These are phyloP conservation scores for Eleusine coracana DNA, from an alignment of 176 grass and related monocot genomes.

Conservation along the genomic window DNA sequence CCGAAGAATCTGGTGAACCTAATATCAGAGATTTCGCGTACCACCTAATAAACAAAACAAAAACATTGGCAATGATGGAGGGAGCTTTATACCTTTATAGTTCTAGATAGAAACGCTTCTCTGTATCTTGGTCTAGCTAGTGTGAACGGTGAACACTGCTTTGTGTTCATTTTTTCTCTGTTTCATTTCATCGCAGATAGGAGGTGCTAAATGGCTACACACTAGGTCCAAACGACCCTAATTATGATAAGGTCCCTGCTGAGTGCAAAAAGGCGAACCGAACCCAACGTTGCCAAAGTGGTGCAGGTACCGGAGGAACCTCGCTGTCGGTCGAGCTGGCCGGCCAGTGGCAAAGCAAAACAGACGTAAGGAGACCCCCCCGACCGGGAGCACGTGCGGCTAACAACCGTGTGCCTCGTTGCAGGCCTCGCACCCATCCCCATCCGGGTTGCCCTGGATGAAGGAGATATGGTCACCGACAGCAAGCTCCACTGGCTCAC, in stretches of 20 bases:
- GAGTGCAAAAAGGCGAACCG: neutral
- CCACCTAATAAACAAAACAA: neutral
- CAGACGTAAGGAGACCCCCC: neutral
- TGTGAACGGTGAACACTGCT: constrained; percentile 10
- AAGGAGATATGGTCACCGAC: constrained; percentile 34
- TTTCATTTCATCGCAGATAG: too few species aligned
- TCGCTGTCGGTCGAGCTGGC: constrained; percentile 29
- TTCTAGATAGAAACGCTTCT: neutral
- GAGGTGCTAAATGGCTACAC: neutral
- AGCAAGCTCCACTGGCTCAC: constrained; percentile 26
- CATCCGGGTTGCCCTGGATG: constrained; percentile 7
- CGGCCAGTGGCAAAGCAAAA: neutral
- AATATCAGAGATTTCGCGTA: neutral
- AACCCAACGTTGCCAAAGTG: neutral
- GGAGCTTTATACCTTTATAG: neutral
- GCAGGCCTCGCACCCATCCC: neutral
- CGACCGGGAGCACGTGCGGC: constrained; percentile 31
- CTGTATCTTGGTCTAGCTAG: neutral
- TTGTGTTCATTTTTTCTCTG: neutral
- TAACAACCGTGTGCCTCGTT: constrained; percentile 2
- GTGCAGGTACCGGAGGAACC: constrained; percentile 3
- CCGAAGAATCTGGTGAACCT: constrained; percentile 31
- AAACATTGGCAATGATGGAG: neutral
- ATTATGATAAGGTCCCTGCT: neutral
- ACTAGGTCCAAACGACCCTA: neutral